Evolutionary conservation across 2,329 filamentous ascomycete genomes (phyloP).

Genomic region (Leptographium wingfieldii): DNA sequence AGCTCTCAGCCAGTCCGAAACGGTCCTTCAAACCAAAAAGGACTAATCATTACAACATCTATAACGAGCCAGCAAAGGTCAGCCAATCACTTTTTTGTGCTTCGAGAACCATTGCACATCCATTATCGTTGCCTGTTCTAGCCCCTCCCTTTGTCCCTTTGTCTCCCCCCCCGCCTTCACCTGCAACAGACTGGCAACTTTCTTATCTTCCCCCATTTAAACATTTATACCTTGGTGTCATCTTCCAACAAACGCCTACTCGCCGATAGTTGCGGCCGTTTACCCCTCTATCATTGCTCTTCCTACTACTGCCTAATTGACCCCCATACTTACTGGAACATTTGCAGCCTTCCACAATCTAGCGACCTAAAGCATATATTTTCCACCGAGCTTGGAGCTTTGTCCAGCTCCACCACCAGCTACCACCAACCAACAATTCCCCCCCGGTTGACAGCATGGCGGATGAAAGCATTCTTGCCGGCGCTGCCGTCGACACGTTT

Average conservation of each 20-base stretch:
- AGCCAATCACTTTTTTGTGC: neutral
- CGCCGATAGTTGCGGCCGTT: neutral
- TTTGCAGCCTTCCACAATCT: neutral
- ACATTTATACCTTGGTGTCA: neutral
- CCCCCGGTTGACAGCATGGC: neutral
- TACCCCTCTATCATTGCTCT: neutral
- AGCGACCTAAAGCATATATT: neutral
- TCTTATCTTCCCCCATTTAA: neutral
- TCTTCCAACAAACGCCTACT: neutral
- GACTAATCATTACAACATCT: neutral
- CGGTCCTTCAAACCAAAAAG: neutral
- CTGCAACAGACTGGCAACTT: neutral
- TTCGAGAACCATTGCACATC: neutral
- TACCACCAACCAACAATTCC: neutral
- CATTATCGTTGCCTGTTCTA: neutral
- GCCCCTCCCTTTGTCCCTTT: neutral
- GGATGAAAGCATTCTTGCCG: constrained; percentile 2
- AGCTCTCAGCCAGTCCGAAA: neutral
- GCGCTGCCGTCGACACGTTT: constrained; percentile 10
- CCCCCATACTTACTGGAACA: neutral
- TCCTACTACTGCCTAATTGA: neutral
- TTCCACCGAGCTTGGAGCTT: neutral
- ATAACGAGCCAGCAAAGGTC: neutral
- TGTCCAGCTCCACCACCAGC: neutral
- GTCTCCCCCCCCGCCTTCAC: neutral